Conservation (phyloP, 345 rosid species). For the Luvunga scandens region DNA sequence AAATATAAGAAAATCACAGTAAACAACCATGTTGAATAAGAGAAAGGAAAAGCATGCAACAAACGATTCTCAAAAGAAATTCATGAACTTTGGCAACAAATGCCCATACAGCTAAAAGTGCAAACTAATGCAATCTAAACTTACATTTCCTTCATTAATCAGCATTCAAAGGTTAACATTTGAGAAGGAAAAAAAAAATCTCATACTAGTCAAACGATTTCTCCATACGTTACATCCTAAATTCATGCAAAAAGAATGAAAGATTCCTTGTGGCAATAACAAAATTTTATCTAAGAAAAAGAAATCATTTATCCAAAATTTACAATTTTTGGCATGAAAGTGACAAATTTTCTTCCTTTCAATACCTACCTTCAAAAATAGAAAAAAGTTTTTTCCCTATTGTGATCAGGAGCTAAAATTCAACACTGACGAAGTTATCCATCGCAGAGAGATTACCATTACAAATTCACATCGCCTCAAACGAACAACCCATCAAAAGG, state of each 20-base stretch:
- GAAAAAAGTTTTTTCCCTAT: conserved; percentile 14
- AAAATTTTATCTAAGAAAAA: neutral
- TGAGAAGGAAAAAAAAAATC: conserved; percentile 1
- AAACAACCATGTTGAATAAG: neutral
- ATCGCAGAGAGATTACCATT: neutral
- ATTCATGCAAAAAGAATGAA: neutral
- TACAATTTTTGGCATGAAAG: conserved; percentile 11
- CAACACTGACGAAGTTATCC: conserved; percentile 17
- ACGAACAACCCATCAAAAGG: neutral
- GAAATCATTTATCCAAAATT: conserved; percentile 2
- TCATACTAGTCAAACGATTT: conserved; percentile 3
- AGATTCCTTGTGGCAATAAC: neutral
- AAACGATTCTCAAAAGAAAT: conserved; percentile 4
- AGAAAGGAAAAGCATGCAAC: conserved; percentile 11
- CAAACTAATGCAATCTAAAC: conserved; percentile 10
- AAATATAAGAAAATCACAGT: conserved; percentile 11
- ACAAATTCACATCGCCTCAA: neutral
- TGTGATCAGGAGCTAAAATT: neutral
- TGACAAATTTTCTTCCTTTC: neutral
- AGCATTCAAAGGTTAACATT: neutral
- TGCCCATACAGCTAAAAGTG: conserved; percentile 1
- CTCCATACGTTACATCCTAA: neutral
- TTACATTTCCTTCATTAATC: conserved; percentile 4
- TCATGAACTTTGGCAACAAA: neutral
- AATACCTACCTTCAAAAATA: conserved; percentile 11